A percentile compares a stretch with the other conserved stretches of the same genome.
Evolutionary conservation across 345 rosid genomes (phyloP).

Genomic region (Eucalyptus sp.): DNA sequence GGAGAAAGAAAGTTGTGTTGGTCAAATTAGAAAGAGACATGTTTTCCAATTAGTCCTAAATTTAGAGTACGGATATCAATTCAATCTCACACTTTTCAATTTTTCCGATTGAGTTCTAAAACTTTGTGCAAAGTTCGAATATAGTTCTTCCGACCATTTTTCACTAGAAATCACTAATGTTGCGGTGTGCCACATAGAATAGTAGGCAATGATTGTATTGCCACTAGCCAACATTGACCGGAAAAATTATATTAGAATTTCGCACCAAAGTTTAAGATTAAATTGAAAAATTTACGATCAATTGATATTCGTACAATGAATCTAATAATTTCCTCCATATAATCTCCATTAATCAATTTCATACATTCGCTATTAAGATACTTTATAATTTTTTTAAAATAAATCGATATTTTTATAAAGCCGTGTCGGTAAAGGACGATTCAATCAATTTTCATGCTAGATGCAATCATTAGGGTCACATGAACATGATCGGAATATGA

Average conservation of each 20-base stretch:
- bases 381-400: not conserved
- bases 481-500: not conserved
- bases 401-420: not conserved
- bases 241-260: not conserved
- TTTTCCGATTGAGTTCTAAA: not conserved
- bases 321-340: not conserved
- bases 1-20: not conserved
- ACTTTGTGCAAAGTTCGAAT: fast-evolving
- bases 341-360: not conserved
- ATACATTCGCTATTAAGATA: not conserved
- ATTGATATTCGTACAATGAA: not conserved
- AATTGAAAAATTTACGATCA: not conserved
- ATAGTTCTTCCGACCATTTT: not conserved
- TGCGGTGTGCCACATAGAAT: fast-evolving
- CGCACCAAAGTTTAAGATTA: fast-evolving
- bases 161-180: not conserved
- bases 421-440: not conserved
- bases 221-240: fast-evolving
- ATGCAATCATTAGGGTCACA: not conserved
- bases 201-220: not conserved
- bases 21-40: not conserved
- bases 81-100: fast-evolving
- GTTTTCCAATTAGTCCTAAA: not conserved
- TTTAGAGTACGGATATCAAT: fast-evolving
- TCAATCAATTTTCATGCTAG: not conserved